Percentiles rank a stretch among this genome's conserved stretches.
These are phyloP conservation scores for Aspergillus aculeatus DNA, from an alignment of 2,329 filamentous ascomycete genomes.

Conservation along the genomic window DNA sequence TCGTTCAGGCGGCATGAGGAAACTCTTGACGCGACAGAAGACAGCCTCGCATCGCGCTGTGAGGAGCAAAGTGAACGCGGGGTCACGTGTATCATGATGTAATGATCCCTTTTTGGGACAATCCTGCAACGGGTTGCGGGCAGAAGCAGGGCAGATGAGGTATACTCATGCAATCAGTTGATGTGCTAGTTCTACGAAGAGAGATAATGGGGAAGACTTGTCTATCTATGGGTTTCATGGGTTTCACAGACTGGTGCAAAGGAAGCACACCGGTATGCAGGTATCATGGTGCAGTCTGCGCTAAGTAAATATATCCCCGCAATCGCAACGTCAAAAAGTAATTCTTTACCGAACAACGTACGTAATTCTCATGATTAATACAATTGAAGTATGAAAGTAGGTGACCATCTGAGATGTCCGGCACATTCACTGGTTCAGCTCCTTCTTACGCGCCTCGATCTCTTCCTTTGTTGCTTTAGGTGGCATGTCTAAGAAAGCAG, in stretches of 20 bases:
- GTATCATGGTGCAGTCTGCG: not conserved
- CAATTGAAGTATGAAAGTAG: not conserved
- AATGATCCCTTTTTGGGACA: slow-evolving; percentile 7
- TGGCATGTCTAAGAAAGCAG: slow-evolving; percentile 36
- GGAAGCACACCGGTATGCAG: no score
- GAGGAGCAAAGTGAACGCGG: slow-evolving; percentile 15
- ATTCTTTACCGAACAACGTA: not conserved
- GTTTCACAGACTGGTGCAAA: no score
- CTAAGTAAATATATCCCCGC: not conserved
- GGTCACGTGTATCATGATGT: slow-evolving; percentile 26
- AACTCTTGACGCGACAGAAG: slow-evolving; percentile 24
- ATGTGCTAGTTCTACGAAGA: no score
- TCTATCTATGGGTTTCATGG: no score
- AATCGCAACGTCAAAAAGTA: not conserved
- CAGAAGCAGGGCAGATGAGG: not conserved
- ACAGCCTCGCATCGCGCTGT: slow-evolving; percentile 14
- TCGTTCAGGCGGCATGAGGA: slow-evolving; percentile 45
- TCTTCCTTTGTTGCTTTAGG: slow-evolving; percentile 62
- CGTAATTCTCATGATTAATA: not conserved
- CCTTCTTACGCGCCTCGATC: slow-evolving; percentile 62
- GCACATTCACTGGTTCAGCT: slow-evolving; percentile 58
- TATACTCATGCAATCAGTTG: not conserved
- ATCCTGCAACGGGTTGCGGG: not conserved
- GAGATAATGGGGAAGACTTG: no score
- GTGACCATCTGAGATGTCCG: not conserved